These are phyloP conservation scores for Lasiodiplodia citricola DNA, from an alignment of 2,329 filamentous ascomycete species.

Conservation along the genomic window DNA sequence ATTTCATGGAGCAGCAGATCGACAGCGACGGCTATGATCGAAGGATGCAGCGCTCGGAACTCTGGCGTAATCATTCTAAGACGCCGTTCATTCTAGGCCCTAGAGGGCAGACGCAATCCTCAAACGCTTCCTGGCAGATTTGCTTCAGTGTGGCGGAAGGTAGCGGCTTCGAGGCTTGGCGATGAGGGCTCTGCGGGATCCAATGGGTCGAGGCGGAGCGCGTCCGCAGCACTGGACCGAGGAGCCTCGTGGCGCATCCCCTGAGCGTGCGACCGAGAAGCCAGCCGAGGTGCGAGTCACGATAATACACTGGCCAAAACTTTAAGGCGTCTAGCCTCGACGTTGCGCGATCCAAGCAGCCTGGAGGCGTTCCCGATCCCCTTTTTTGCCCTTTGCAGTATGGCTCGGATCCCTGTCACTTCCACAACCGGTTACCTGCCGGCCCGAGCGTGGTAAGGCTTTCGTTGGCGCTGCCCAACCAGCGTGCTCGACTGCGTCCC, in stretches of 20 bases:
- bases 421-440: background rate
- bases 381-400: conserved; percentile 2
- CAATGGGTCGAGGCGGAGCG: background rate
- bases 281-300: background rate
- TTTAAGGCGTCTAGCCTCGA: conserved; percentile 1
- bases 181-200: background rate
- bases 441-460: conserved; percentile 6
- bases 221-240: background rate
- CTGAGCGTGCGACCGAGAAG: background rate
- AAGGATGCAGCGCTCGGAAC: background rate
- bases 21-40: background rate
- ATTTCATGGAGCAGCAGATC: background rate
- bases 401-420: background rate
- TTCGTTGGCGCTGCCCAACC: background rate
- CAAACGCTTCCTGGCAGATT: conserved; percentile 20
- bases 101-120: conserved; percentile 7
- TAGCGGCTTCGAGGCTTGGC: background rate
- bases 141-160: background rate
- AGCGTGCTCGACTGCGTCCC: background rate
- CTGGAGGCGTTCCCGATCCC: background rate
- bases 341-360: conserved; percentile 18
- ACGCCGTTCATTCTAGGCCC: background rate
- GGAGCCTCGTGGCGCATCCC: background rate
- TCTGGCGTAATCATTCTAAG: background rate
- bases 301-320: conserved; percentile 15